Base-by-base conservation (phyloP, 148 eudicot genomes). In the Gaultheria prostrata region DNA sequence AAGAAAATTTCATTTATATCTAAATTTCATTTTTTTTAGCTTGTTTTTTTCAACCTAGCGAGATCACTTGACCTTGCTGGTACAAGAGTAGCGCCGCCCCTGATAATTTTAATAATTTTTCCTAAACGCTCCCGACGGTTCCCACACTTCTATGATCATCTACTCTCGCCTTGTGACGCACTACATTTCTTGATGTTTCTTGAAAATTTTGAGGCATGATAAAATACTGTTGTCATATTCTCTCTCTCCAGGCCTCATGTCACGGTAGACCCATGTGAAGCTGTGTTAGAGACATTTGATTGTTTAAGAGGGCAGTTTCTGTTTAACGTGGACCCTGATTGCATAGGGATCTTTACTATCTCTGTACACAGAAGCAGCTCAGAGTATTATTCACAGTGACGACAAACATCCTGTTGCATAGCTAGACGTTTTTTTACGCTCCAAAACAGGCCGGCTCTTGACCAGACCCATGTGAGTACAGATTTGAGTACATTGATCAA, bases 391-490 rank as follows among this genome's bases (percentile, higher is more conserved):
- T 78, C 98, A 95, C 87, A 89, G 99, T 45, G 99, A 97, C 98
- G 13, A 95, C 99, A n/a, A 97, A 97, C 85, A 97, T 97, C 32
- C 95, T 97, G 57, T 87, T 97, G 83, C 98, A 97, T 50, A 21
- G 99, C 99, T 97, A 32, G 99, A 98, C 8, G 98, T 95, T 89
- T 97, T 97, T 82, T 98, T 97, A 3, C 91, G 95, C 46, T 95
- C 98, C 8, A 97, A 97, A 83, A 81, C 98, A 0, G 99, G 99
- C 9, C 99, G 15, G 86, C 94, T 82, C 77, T 97, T 21, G 99
- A 95, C 85, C 98, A 95, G 85, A 95, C 99, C 15, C 99, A 97
- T 67, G 98, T 97, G 28, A 97, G 99, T 85, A 97, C 99, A 94
- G 98, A 84, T 97, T 97, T 74, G 99, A 97, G 26, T 94, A 94